Evolutionary conservation across 345 rosid species (phyloP).

Genomic region (Litchi chinensis): DNA sequence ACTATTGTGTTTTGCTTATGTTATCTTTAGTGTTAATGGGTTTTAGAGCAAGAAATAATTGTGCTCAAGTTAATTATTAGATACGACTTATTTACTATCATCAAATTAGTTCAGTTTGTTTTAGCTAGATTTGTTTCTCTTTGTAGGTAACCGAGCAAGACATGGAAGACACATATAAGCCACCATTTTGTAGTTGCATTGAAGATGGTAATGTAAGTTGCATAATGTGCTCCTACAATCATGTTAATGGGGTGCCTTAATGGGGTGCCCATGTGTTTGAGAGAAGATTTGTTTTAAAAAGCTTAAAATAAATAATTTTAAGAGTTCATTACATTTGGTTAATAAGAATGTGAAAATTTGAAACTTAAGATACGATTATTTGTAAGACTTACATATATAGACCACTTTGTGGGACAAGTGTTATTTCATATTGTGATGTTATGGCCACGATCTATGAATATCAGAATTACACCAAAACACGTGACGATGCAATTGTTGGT

Average conservation of each 20-base stretch:
- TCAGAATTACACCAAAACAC: constrained; percentile 71
- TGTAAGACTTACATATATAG: neutral
- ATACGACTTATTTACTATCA: neutral
- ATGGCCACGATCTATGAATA: constrained; percentile 78
- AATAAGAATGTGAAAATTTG: neutral
- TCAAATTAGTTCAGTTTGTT: neutral
- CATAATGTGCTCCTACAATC: constrained; percentile 94
- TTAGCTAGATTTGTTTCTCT: constrained; percentile 9
- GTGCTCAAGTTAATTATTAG: constrained; percentile 1
- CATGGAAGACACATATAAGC: constrained; percentile 78
- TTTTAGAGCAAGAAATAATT: constrained; percentile 5
- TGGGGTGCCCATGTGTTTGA: constrained; percentile 83
- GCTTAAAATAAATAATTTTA: constrained; percentile 44
- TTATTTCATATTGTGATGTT: constrained; percentile 94
- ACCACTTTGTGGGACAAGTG: constrained; percentile 9
- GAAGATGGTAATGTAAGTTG: constrained; percentile 87
- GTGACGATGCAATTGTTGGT: too few relatives aligned
- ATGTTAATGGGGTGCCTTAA: constrained; percentile 89
- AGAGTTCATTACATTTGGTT: neutral
- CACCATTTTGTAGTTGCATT: constrained; percentile 77
- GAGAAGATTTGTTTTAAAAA: constrained; percentile 58
- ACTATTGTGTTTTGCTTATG: neutral
- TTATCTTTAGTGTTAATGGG: neutral
- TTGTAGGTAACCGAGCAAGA: constrained; percentile 83
- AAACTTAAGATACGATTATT: constrained; percentile 10